phyloP scores from a whole-genome alignment of 345 rosid genomes.

The Melaleuca quinquenervia region DNA sequence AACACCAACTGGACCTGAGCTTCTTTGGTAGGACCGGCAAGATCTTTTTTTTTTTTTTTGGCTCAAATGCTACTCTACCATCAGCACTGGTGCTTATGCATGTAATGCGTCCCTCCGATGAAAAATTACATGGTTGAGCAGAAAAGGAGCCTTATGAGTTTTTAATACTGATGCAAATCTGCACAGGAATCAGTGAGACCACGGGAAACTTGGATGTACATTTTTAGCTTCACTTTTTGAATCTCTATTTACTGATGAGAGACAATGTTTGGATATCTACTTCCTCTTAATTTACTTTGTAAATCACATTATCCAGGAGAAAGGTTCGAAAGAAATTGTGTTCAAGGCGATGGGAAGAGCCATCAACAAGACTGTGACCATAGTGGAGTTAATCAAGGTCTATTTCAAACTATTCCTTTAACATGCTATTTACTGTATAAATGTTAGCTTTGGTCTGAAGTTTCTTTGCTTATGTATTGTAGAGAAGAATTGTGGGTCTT shows the following conservation, averaged over 20 bases:
- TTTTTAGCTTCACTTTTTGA: neutral
- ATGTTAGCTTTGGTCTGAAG: slow-evolving; percentile 4
- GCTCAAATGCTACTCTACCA: neutral
- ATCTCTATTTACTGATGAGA: neutral
- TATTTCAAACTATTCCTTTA: neutral
- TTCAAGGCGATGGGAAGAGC: slow-evolving; percentile 99
- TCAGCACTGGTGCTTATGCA: neutral
- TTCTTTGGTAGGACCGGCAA: neutral
- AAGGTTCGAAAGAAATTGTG: slow-evolving; percentile 58
- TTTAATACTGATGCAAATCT: neutral
- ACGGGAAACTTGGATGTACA: neutral
- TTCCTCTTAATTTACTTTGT: neutral
- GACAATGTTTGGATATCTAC: neutral
- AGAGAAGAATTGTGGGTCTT: slow-evolving; percentile 93
- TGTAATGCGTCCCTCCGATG: neutral
- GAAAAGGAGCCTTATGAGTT: neutral
- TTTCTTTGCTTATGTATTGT: slow-evolving; percentile 2
- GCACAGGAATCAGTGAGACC: neutral
- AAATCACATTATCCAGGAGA: slow-evolving; percentile 35
- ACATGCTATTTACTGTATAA: neutral
- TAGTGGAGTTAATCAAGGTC: slow-evolving; percentile 90
- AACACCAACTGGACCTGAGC: neutral
- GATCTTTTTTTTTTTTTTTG: neutral
- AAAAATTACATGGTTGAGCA: neutral
- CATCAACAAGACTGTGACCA: slow-evolving; percentile 87